Base-by-base conservation (phyloP, 139 green algal species). In the Edaphochlamys debaryana region DNA sequence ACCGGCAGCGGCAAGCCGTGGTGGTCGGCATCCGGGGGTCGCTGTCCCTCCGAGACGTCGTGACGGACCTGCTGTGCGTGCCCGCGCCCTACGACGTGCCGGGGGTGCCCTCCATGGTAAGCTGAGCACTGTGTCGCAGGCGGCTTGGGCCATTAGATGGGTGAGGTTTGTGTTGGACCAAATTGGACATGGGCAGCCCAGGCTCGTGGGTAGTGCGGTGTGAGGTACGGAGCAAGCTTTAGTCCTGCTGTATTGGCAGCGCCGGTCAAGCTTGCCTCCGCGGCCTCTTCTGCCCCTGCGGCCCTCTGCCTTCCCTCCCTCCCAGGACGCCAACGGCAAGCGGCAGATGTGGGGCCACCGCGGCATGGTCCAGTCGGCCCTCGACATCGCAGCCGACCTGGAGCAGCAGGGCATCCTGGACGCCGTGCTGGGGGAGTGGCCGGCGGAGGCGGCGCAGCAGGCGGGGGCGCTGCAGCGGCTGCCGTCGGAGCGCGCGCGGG, bases 11-110 rank as follows among this genome's bases (percentile, higher is more conserved):
- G 22, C 56, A 20, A 3, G 66, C 58, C 37, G 36, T 91, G 9
- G 88, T 92, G 56, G 56, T 92, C 27, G 74, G 70, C 9, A 64
- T 92, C 19, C 79, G 88, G 25, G 88, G 88, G 50, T 86, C 78
- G 22, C 63, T 88, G n/a, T 88, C 82, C 27, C 63, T 90, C 9
- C n/a, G 52, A 38, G 88, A 92, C 52, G 62, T 87, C 29, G 73
- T 92, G 4, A 92, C 88, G 50, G 88, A 89, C 69, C 82, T 89
- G 45, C 23, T 72, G 64, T 83, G 71, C 41, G 69, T 66, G 67
- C 64, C 67, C 19, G 36, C 36, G 30, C 11, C 29, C 22, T 67
- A 41, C 36, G 23, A 64, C 27, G 32, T 76, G 52, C 50, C 79
- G 1, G 66, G 66, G 2, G 64, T 69, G 38, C 23, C 41, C 36